Base-by-base conservation (phyloP, 225 moss, liverwort and hornwort genomes). In the Pseudoscleropodium purum region DNA sequence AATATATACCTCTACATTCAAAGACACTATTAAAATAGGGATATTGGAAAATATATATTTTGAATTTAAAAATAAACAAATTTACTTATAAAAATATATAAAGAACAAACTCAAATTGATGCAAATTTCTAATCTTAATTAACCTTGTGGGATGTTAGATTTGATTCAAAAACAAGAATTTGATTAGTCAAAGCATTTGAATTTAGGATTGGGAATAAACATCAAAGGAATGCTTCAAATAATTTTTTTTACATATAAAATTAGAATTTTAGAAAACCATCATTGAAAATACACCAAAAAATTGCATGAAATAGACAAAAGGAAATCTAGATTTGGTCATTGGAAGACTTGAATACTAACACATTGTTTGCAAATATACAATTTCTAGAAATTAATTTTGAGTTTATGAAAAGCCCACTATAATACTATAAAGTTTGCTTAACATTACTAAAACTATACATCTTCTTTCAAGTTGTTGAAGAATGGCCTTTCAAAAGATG, bases 91-190 rank as follows among this genome's bases (percentile, higher is more conserved):
- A 27, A 73, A 11, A 47, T 47, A 18, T 18, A 6, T 3, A 30
- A 30, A 47, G 2, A 47, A 18, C 0, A 3, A 74, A 29, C 3
- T 18, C 45, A 2, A 45, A 75, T 30, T 47, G 29, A 17, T 45
- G 30, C 6, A 45, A 74, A 74, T 30, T 29, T 45, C 0, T 1
- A 0, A 74, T 3, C 10, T 16, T 16, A 43, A 73, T 5, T 15
- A 16, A 27, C 3, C 9, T 73, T 45, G 6, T 45, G 1, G 17
- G 5, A 45, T 74, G 3, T 5, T 18, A 74, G 1, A 5, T 0
- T 0, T 9, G 43, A 29, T 3, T 43, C 16, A 16, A 43, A 73
- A 74, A 45, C 5, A 43, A 45, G 45, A 74, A 45, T 16, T 74
- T 29, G 3, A 45, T 74, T 29, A 17, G 29, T 39, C 16, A 30